Evolutionary conservation across 2,329 filamentous ascomycete species (phyloP), one percentile per base, ranked within the genome.

Genomic region (Aureobasidium lini): DNA sequence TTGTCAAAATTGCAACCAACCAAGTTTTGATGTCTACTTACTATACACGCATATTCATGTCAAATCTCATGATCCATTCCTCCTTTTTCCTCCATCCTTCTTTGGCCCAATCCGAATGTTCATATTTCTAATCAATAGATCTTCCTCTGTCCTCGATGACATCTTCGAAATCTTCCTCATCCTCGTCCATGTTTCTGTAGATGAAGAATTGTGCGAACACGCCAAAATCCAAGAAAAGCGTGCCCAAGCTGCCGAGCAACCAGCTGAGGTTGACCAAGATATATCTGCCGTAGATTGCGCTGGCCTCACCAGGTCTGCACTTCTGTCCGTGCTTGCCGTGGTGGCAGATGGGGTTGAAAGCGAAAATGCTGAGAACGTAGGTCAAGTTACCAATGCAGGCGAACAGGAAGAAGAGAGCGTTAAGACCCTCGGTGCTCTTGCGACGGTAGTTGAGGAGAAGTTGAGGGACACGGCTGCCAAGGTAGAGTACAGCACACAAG

Each of bases 361-460:
- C 92, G 64, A 97, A 81, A 66, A 99, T 97, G 39, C 87, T 92
- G 39, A 96, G 77, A 16, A 96, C 92, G 68, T 95, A 97, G 0
- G 92, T 96, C 64, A 96, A 73, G 71, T 99, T 99, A 2, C 94
- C 94, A 6, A 97, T 84, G 70, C 93, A 97, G 4, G 94, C 94
- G 71, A 99, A 97, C 23, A 97, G 79, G 77, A 97, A 97, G 75
- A 97, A 99, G 10, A 97, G 81, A 76, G 96, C 85, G 64, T 89
- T 93, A 18, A 99, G 87, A 3, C 94, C 94, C 59, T 97, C 92
- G 1, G 92, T 96, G 44, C 87, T 92, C 76, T 95, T 95, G 63
- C 94, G 87, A 18, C 89, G 84, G 77, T 90, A 95, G 73, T 97
- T 99, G 57, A 97, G 83, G 7, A 96, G 79, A 1, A 99, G 80